Evolutionary conservation across 352 stramenopile genomes (phyloP), one percentile per base, ranked within the genome.

Genomic region (Pythium graminicola): DNA sequence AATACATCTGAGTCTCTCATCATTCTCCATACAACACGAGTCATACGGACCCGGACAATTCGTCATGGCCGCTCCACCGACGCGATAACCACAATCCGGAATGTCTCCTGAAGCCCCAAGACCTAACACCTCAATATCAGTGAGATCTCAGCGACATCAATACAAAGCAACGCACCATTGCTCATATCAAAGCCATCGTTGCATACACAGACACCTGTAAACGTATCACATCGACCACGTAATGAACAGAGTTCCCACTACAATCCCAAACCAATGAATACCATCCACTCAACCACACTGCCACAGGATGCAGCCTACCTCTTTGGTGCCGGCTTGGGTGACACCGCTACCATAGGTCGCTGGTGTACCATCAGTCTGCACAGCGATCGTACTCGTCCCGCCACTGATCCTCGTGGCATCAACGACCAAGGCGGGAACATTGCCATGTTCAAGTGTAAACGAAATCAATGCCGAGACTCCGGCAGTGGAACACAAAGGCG

Each of bases 241-340:
- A 70, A 68, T 11, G 80, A 88, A 39, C 80, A 90, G 33, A 62
- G 51, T 9, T 82, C 51, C 74, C 77, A 89, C 80, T 90, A n/a
- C n/a, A n/a, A n/a, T n/a, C n/a, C n/a, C n/a, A n/a, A n/a, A n/a
- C n/a, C n/a, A 6, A 47, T 20, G 6, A 42, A 42, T 42, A 47
- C 22, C 22, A 33, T 19, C 40, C 24, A 1, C 42, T 6, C 35
- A 26, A n/a, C 9, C 14, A 2, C 14, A 9, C 31, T 36, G 8
- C 31, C 31, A 36, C 31, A 14, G 31, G n/a, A n/a, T n/a, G n/a
- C n/a, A n/a, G 20, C 32, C 10, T 35, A 85, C 78, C 73, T 86
- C 74, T 68, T 85, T 88, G 6, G 69, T 85, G 28, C 74, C 76
- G n/a, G 43, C 53, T 20, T 61, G 51, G 11, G 79, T 90, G 3